Percentiles rank a stretch among this genome's conserved stretches.
These are phyloP conservation scores for Hanseniaspora meyeri DNA, from an alignment of 805 yeast species.

Conservation along the genomic window DNA sequence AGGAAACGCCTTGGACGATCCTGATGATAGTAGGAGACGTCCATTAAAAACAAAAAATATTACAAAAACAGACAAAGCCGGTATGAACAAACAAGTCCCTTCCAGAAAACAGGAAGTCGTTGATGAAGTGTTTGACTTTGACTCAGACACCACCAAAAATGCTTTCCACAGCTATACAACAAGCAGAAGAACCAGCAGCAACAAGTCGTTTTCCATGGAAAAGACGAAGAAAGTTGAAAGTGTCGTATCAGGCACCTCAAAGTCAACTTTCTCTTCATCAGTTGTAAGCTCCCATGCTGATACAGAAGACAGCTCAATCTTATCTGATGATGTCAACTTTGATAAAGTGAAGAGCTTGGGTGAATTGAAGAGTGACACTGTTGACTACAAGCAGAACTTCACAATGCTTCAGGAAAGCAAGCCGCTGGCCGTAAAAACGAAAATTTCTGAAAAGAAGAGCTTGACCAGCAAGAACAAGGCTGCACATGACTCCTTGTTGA, in stretches of 20 bases:
- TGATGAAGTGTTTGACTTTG: conserved; percentile 22
- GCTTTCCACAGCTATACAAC: background rate
- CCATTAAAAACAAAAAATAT: conserved; percentile 15
- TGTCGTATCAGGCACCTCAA: background rate
- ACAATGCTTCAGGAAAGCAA: background rate
- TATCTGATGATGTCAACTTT: background rate
- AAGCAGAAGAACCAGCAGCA: conserved; percentile 17
- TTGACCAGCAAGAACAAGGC: conserved; percentile 10
- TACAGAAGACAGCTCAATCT: background rate
- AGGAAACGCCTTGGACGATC: conserved; percentile 21
- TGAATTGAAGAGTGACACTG: background rate
- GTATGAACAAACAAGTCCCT: conserved; percentile 4
- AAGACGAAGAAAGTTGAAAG: background rate
- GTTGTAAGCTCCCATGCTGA: background rate
- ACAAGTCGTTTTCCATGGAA: background rate
- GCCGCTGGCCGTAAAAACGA: no score
- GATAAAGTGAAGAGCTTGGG: background rate
- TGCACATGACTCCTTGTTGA: conserved; percentile 6
- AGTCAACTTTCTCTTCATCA: background rate
- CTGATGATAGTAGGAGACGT: conserved; percentile 37
- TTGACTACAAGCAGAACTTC: conserved; percentile 2
- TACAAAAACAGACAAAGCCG: conserved; percentile 15
- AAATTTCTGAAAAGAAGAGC: background rate
- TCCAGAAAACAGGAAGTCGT: conserved; percentile 13
- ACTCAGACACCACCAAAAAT: conserved; percentile 27